Evolutionary conservation across 345 rosid species (phyloP).

Genomic region (Brassica carinata): DNA sequence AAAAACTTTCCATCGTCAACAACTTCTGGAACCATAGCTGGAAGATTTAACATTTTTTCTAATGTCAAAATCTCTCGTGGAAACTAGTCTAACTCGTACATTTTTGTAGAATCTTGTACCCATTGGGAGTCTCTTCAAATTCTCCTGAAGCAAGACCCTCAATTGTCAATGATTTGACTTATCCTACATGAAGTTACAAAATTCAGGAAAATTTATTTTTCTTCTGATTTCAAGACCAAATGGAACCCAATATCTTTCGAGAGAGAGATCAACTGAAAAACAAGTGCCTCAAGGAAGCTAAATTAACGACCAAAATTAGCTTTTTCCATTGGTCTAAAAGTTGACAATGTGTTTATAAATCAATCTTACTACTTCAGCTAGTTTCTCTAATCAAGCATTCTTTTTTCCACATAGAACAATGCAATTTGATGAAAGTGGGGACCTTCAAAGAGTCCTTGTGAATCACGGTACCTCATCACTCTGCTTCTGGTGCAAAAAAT

Average conservation of each 20-base stretch:
- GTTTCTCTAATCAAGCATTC: conserved; percentile 19
- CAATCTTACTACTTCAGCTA: conserved; percentile 11
- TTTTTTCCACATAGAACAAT: background rate
- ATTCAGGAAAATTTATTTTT: background rate
- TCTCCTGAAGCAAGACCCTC: background rate
- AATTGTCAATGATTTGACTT: conserved; percentile 1
- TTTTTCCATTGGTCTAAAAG: background rate
- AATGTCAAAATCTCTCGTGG: conserved; percentile 4
- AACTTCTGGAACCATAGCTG: conserved; percentile 17
- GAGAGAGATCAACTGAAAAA: background rate
- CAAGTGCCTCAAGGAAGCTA: background rate
- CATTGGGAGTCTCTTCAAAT: conserved; percentile 21
- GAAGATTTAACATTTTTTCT: background rate
- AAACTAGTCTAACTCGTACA: background rate
- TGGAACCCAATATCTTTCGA: background rate
- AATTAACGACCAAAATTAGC: conserved; percentile 21
- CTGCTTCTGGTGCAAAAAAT: conserved; percentile 33
- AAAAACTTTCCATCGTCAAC: background rate
- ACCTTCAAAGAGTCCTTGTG: conserved; percentile 4
- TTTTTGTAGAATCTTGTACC: background rate
- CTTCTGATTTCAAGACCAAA: background rate
- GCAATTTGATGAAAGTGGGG: background rate
- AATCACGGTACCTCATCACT: conserved; percentile 37
- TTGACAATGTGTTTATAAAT: conserved; percentile 3
- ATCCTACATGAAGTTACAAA: background rate